Base-by-base conservation (phyloP, 2,329 filamentous ascomycete species). In the Alternaria metachromatica region DNA sequence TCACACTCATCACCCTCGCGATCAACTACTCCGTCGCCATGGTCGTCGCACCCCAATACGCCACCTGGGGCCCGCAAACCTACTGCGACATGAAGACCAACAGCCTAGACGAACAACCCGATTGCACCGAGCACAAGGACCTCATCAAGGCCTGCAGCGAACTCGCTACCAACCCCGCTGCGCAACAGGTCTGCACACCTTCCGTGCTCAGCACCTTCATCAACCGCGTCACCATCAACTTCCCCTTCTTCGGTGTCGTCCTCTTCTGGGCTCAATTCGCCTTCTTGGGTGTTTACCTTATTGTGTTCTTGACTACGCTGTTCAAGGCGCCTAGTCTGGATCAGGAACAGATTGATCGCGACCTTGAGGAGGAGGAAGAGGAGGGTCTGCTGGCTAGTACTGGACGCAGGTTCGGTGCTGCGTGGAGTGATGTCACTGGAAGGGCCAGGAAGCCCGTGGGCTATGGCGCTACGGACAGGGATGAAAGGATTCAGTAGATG, bases 261-360 rank as follows among this genome's bases (percentile, higher is more conserved):
- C 88, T 93, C 70, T 99, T 98, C 80, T 99, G 94, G 94, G 92
- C 94, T 0, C 96, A 99, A 75, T 98, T 97, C 76, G 92, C 87
- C 12, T 98, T 99, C 82, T 82, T 99, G 46, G 91, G 83, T 23
- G 80, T 97, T 20, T 97, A 97, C 80, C 80, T 97, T 10, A 82
- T 97, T 58, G 90, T 97, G 12, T 92, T 97, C 71, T 63, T 93
- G 21, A 91, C 92, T 1, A 89, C 92, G 4, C 82, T 97, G 0
- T 90, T 98, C 85, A 89, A 91, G 45, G 89, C 93, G 2, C 94
- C 95, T 0, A 90, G 87, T 75, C 80, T 97, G 37, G 89, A 95
- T 72, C 85, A 95, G 60, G 87, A 88, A 49, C 89, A 94, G 73
- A 79, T 96, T 8, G 96, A 98, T 68, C 92, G 95, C 65, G 94